Evolutionary conservation across 2,329 filamentous ascomycete genomes (phyloP).

Genomic region (Cladosporium austrohemisphaericum): DNA sequence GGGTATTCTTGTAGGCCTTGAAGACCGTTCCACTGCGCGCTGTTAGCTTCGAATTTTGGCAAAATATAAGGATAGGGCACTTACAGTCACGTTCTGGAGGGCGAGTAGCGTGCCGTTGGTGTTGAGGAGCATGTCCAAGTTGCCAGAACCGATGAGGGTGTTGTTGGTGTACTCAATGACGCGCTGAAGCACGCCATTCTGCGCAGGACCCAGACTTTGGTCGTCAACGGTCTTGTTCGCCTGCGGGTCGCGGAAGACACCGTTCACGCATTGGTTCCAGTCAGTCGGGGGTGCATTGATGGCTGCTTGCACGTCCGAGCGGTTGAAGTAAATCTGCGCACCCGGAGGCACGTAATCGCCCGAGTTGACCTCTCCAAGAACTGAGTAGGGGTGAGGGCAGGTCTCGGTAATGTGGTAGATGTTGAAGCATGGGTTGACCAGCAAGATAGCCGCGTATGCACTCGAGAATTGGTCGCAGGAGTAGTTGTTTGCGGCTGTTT

Average conservation of each 20-base stretch:
- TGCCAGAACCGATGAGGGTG: slow-evolving; percentile 47
- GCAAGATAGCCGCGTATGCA: slow-evolving; percentile 37
- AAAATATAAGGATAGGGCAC: slow-evolving; percentile 43
- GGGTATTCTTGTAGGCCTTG: slow-evolving; percentile 47
- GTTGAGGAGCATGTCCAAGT: slow-evolving; percentile 48
- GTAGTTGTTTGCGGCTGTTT: slow-evolving; percentile 21
- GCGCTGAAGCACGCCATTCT: slow-evolving; percentile 39
- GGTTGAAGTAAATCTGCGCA: slow-evolving; percentile 55
- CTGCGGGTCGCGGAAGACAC: slow-evolving; percentile 23
- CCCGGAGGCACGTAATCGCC: slow-evolving; percentile 21
- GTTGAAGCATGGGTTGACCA: slow-evolving; percentile 50
- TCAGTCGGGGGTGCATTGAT: slow-evolving; percentile 43
- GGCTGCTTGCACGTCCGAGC: slow-evolving; percentile 48
- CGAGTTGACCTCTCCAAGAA: slow-evolving; percentile 20
- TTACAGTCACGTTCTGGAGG: slow-evolving; percentile 54
- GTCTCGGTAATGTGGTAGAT: slow-evolving; percentile 46
- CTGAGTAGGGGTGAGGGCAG: slow-evolving; percentile 40
- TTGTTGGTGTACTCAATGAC: slow-evolving; percentile 53
- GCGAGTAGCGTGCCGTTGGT: slow-evolving; percentile 52
- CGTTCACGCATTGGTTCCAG: slow-evolving; percentile 33
- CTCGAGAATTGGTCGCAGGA: slow-evolving; percentile 41
- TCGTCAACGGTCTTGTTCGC: slow-evolving; percentile 30
- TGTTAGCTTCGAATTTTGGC: slow-evolving; percentile 32
- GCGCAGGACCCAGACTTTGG: slow-evolving; percentile 36
- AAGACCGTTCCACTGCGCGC: slow-evolving; percentile 45